Base-by-base conservation (phyloP, 257 asterid genomes). In the Coffea canephora region DNA sequence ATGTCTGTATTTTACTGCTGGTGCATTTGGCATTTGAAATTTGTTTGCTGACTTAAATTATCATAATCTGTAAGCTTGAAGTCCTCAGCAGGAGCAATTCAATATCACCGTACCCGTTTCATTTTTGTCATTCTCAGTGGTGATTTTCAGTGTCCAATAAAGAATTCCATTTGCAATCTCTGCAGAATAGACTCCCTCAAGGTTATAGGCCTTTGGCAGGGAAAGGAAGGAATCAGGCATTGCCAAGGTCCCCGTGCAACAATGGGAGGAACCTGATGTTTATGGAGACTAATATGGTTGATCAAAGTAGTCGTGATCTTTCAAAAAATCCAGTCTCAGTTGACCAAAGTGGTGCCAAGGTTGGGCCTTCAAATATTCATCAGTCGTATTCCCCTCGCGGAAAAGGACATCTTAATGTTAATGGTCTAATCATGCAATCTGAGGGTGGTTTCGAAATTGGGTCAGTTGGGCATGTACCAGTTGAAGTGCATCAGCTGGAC, bases 101-200 rank as follows among this genome's bases (percentile, higher is more conserved):
- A 39, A 46, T 74, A 14, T 43, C 9, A 19, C 49, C 36, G 39
- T 4, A 0, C 36, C 57, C 39, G 2, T 59, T 68, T n/a, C 39
- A 50, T 77, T 73, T 64, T 68, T 48, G 46, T 79, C 39, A 10
- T 52, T 50, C 41, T 69, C 12, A 36, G 14, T 68, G 71, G 73
- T 83, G 23, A 57, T 70, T 69, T 49, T 75, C 75, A 65, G 62
- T 27, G 73, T 82, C 50, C 74, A 73, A 78, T 82, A 45, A 69
- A 46, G 49, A 57, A n/a, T 57, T 69, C 78, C 54, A 48, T 78
- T 25, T 71, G 72, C 79, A 10, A 41, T 41, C 80, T 81, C 73
- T 84, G 84, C 88, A 90, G 97, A 86, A 62, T 78, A 89, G 75
- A 75, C 79, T 80, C 6, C 83, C 89, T 34, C 96, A 80, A 76